Evolutionary conservation across 2,329 filamentous ascomycete genomes (phyloP), one percentile per base, ranked within the genome.

Genomic region (Xylaria hypoxylon): DNA sequence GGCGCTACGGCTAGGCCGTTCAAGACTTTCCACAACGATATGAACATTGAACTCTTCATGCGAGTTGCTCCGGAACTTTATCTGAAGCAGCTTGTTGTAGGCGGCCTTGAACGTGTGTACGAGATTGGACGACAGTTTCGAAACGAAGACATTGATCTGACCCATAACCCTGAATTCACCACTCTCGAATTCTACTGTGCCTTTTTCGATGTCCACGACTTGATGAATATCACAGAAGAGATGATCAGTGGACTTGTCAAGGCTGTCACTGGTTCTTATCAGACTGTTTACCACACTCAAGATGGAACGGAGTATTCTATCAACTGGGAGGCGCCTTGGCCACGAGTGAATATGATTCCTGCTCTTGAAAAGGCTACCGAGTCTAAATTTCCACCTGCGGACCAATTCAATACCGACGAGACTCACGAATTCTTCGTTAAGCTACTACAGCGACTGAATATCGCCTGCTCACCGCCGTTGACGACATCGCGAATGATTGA

Each of bases 161-260:
- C 96, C 7, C 96, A 99, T 85, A 99, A 98, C 84, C 96, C 92
- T 2, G 96, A 99, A 79, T 99, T 99, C 84, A 99, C 96, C 48
- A 97, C 93, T 28, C 93, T 93, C 79, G 96, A 99, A 80, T 98
- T 98, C 83, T 99, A 99, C 82, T 90, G 92, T 87, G 95, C 96
- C 3, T 98, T 94, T 72, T 92, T 91, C 62, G 94, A 97, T 80
- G 89, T 97, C 73, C 92, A 96, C 80, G 96, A 98, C 77, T 84
- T 97, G 66, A 93, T 97, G 91, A 84, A 92, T 67, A 87, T 93
- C 76, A 98, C 96, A 1, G 96, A 99, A 80, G 94, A 97, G 77
- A 90, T 99, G 33, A 91, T 99, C 52, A 94, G 93, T 35, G 88
- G 90, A 45, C 86, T 98, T 5, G 95, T 97, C 77, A 94, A 97